Conservation (phyloP, 2,329 filamentous ascomycete species). For the Trichoderma sp. region DNA sequence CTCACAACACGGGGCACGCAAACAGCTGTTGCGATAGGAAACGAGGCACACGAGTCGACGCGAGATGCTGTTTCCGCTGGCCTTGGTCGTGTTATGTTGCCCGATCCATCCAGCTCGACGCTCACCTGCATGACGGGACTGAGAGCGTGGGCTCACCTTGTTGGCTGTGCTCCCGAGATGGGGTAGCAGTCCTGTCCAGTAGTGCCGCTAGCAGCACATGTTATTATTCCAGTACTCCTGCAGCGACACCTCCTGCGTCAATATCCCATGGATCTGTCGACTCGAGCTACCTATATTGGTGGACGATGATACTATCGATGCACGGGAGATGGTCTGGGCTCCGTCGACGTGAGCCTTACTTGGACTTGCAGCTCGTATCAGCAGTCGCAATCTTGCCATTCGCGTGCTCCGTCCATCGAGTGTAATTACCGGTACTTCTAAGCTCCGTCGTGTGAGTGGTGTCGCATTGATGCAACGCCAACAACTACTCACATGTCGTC, state of each 20-base stretch:
- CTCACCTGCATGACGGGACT: slow-evolving; percentile 3
- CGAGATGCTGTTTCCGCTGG: background rate
- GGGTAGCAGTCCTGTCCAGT: background rate
- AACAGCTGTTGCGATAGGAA: background rate
- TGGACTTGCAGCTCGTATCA: slow-evolving; percentile 4
- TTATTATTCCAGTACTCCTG: background rate
- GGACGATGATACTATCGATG: background rate
- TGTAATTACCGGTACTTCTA: background rate
- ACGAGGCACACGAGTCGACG: slow-evolving; percentile 1
- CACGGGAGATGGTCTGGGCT: background rate
- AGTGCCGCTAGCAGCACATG: background rate
- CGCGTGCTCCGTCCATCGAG: background rate
- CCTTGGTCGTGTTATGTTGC: background rate
- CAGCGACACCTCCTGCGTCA: background rate
- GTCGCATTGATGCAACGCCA: background rate
- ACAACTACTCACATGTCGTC: background rate
- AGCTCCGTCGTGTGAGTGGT: background rate
- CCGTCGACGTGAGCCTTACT: background rate
- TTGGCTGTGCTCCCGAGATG: background rate
- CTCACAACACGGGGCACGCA: background rate
- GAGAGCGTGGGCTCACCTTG: background rate
- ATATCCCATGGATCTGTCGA: background rate
- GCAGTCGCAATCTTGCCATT: background rate
- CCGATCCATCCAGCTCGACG: background rate
- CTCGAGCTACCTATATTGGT: background rate